Conservation (phyloP, 768 basidiomycete genomes). For the Suillus luteus region DNA sequence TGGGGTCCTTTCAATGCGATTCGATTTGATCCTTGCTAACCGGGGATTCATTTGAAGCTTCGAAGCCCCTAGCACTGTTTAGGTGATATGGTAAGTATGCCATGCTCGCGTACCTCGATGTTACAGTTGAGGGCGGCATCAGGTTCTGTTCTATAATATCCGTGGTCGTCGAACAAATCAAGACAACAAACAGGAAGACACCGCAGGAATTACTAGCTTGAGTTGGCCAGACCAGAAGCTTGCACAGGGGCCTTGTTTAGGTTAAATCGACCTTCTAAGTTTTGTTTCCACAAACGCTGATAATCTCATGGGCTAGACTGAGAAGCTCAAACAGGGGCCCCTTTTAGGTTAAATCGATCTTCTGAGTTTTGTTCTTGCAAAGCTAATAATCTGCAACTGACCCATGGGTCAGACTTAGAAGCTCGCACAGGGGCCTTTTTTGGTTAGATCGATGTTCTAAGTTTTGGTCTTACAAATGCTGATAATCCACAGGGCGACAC, state of each 20-base stretch:
- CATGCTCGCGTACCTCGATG: neutral
- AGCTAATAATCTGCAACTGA: neutral
- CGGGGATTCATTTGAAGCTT: neutral
- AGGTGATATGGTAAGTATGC: neutral
- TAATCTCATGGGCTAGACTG: neutral
- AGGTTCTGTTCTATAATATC: slow-evolving; percentile 2
- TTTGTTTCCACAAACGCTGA: neutral
- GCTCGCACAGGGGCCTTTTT: neutral
- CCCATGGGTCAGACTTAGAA: neutral
- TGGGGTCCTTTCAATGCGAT: neutral
- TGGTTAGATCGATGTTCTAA: neutral
- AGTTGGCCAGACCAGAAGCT: neutral
- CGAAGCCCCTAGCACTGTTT: neutral
- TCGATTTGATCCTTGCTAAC: neutral
- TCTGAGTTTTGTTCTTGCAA: neutral
- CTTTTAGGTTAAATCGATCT: neutral
- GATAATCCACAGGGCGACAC: neutral
- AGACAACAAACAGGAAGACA: neutral
- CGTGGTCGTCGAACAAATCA: neutral
- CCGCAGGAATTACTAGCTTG: neutral
- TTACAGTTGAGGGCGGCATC: neutral
- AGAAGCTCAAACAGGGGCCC: neutral
- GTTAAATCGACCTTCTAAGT: neutral
- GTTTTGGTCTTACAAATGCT: neutral
- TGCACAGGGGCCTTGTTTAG: neutral